A percentile compares a stretch with the other conserved stretches of the same genome.
Evolutionary conservation across 2,329 filamentous ascomycete genomes (phyloP).

Genomic region (Ceratocystis huliohia): DNA sequence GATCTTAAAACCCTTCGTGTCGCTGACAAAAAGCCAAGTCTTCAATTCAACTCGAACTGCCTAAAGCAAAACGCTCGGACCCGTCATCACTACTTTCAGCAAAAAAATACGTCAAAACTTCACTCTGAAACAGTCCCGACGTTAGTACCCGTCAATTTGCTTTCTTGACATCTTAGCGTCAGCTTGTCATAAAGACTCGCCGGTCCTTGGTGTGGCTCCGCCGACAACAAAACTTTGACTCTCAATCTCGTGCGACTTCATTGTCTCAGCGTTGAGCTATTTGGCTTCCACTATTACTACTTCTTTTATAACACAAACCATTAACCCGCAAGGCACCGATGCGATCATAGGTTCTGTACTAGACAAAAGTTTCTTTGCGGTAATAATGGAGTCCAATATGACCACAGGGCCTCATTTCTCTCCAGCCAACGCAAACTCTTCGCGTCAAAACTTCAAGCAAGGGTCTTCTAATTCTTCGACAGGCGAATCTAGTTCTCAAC

Average conservation of each 20-base stretch:
- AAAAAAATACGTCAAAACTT: not conserved
- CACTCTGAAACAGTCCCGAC: not conserved
- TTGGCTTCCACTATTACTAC: not conserved
- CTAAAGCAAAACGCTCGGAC: slow-evolving; percentile 2
- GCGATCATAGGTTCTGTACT: not conserved
- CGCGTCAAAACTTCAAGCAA: slow-evolving; percentile 15
- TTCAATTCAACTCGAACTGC: not conserved
- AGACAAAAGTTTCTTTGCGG: not conserved
- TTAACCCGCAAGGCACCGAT: not conserved
- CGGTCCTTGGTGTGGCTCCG: not conserved
- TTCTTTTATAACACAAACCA: not conserved
- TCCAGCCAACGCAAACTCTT: slow-evolving; percentile 1
- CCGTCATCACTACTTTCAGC: not conserved
- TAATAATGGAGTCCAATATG: slow-evolving; percentile 12
- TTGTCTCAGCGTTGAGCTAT: not conserved
- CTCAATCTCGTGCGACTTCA: not conserved
- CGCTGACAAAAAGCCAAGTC: not conserved
- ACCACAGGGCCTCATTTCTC: slow-evolving; percentile 1
- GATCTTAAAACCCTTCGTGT: not conserved
- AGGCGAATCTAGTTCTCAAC: slow-evolving; percentile 9
- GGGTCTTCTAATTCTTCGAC: slow-evolving; percentile 14
- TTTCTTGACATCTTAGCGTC: slow-evolving; percentile 6
- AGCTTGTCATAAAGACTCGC: not conserved
- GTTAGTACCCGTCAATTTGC: slow-evolving; percentile 1
- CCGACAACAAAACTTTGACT: not conserved